These are phyloP conservation scores for Maudiozyma pseudohumilis DNA, from an alignment of 805 yeast species.

Conservation along the genomic window DNA sequence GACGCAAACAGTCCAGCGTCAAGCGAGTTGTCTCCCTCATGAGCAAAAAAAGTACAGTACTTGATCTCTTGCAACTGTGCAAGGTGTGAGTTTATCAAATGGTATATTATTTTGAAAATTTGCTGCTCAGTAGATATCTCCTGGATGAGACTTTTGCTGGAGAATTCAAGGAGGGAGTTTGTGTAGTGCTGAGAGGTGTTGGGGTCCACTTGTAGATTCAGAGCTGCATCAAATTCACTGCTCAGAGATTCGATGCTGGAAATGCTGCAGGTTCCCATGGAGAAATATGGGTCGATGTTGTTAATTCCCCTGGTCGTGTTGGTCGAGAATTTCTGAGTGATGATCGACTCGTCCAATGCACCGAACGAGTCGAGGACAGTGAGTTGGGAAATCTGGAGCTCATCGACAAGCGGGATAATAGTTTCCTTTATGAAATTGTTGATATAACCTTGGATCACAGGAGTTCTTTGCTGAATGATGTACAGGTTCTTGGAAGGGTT, in stretches of 20 bases:
- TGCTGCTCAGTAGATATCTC: slow-evolving; percentile 23
- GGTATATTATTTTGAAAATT: slow-evolving; percentile 22
- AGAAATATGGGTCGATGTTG: slow-evolving; percentile 7
- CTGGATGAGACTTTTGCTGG: slow-evolving; percentile 17
- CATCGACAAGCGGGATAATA: slow-evolving; percentile 38
- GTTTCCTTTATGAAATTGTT: slow-evolving; percentile 42
- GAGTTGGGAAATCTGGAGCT: slow-evolving; percentile 35
- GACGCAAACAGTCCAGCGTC: slow-evolving; percentile 43
- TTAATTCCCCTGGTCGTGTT: slow-evolving; percentile 2
- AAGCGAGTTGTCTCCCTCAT: slow-evolving; percentile 80
- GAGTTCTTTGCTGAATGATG: slow-evolving; percentile 75
- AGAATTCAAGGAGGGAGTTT: slow-evolving; percentile 17
- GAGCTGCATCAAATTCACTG: slow-evolving; percentile 14
- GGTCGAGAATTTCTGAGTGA: slow-evolving; percentile 1
- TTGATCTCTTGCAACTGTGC: slow-evolving; percentile 18
- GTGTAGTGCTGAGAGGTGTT: slow-evolving; percentile 11
- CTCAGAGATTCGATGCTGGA: slow-evolving; percentile 17
- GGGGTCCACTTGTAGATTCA: slow-evolving; percentile 17
- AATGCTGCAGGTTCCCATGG: slow-evolving; percentile 20
- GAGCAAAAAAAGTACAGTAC: slow-evolving; percentile 53
- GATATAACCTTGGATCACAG: slow-evolving; percentile 59
- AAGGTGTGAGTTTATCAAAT: slow-evolving; percentile 13
- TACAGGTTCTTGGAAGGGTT: slow-evolving; percentile 35
- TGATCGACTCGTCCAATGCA: slow-evolving; percentile 29
- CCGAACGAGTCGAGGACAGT: slow-evolving; percentile 65